Conservation (phyloP, 345 rosid species). For the Passiflora organensis region DNA sequence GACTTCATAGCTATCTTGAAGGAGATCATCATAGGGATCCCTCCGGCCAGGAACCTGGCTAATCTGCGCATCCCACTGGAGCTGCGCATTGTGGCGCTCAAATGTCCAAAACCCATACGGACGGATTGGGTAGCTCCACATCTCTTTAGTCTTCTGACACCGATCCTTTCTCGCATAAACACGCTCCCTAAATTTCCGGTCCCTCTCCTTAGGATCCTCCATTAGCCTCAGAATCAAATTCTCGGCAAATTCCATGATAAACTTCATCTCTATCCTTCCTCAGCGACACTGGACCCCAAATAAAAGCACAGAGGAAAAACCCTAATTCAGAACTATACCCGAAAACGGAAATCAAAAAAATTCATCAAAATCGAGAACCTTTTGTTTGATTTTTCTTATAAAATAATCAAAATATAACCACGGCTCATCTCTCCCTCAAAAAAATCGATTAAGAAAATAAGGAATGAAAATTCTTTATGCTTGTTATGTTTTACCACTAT, state of each 20-base stretch:
- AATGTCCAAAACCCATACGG: slow-evolving; percentile 98
- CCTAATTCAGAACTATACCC: background rate
- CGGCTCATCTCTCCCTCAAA: too few species aligned
- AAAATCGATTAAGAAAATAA: too few species aligned
- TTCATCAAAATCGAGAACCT: too few species aligned
- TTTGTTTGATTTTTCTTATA: background rate
- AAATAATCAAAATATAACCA: background rate
- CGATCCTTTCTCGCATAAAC: slow-evolving; percentile 61
- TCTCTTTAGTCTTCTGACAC: slow-evolving; percentile 89
- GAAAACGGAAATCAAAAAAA: too few species aligned
- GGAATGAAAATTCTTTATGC: too few species aligned
- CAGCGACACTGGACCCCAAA: background rate
- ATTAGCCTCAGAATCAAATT: slow-evolving; percentile 72
- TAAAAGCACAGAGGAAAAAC: background rate
- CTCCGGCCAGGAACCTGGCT: slow-evolving; percentile 93
- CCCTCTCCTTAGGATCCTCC: slow-evolving; percentile 98
- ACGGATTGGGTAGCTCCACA: slow-evolving; percentile 92
- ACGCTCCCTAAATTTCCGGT: slow-evolving; percentile 68
- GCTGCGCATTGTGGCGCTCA: slow-evolving; percentile 91
- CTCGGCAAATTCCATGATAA: slow-evolving; percentile 95
- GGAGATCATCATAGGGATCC: slow-evolving; percentile 93
- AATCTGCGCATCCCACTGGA: slow-evolving; percentile 91
- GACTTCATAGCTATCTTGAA: slow-evolving; percentile 37
- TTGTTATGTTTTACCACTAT: too few species aligned
- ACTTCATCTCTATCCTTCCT: slow-evolving; percentile 44